Base-by-base conservation (phyloP, 1,139 yeast species). In the Candida freyschussii region DNA sequence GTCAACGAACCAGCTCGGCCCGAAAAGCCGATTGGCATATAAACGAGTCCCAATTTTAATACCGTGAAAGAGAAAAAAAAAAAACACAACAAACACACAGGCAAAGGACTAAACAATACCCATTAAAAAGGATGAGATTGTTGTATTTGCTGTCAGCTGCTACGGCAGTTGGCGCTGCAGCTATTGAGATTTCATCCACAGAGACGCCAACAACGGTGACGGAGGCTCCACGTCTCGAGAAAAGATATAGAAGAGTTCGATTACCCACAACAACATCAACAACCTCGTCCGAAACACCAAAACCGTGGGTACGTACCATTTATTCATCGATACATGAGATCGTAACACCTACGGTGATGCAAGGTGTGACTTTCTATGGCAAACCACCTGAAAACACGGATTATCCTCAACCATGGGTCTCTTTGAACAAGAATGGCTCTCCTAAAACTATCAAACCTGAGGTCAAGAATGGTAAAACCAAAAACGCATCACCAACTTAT, bases 381-480 rank as follows among this genome's bases (percentile, higher is more conserved):
- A 74, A 77, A 49, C 95, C 94, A 2, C 74, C 84, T 0, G 56
- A 52, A 3, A 58, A 59, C 7, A 73, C 80, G 8, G 74, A 84
- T 14, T 65, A 79, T 42, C 84, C 84, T 11, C 67, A 83, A 40
- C 83, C 82, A n/a, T 86, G 96, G 96, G 65, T 86, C 30, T 71
- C 85, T 3, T 65, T 86, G 49, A 70, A 85, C 36, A 78, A 79
- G 42, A 75, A 79, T 40, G 96, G 96, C 7, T 57, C 69, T n/a
- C 93, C 95, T 34, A 78, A 79, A 55, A 84, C 95, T 0, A 74
- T 85, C 32, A 65, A 60, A 29, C 96, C 96, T 2, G 69, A 82
- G 46, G 49, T 76, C 48, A 84, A 84, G 50, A 75, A 78, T 41
- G 95, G 94, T 6, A 63, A 60, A 32, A 78, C 80, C 27, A 71